Evolutionary conservation across 2,329 filamentous ascomycete species (phyloP).

Genomic region (Penicillium thymicola): DNA sequence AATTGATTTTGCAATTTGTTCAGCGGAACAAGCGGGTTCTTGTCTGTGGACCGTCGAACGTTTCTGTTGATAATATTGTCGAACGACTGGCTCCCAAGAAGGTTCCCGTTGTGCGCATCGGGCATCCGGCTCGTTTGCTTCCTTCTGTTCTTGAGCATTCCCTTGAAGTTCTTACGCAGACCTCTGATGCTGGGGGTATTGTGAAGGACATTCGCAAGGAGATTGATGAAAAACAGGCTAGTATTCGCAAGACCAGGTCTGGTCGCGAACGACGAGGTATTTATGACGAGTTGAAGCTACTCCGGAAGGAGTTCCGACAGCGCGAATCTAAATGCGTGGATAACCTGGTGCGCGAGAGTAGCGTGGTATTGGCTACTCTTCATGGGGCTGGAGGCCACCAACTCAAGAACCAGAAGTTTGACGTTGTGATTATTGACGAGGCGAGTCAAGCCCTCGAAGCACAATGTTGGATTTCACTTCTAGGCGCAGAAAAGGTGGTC

Average conservation of each 20-base stretch:
- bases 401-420: constrained; percentile 74
- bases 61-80: constrained; percentile 97
- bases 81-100: constrained; percentile 83
- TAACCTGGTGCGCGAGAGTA: constrained; percentile 70
- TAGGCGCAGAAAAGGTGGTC: constrained; percentile 76
- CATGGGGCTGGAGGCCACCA: constrained; percentile 89
- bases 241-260: constrained; percentile 79
- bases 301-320: constrained; percentile 84
- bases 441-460: constrained; percentile 93
- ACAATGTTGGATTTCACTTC: constrained; percentile 90
- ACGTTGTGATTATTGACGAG: constrained; percentile 94
- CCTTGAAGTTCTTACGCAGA: constrained; percentile 84
- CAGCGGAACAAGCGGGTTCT: constrained; percentile 70
- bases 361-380: constrained; percentile 86
- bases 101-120: constrained; percentile 81
- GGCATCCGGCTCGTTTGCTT: constrained; percentile 85
- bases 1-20: constrained; percentile 87
- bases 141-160: constrained; percentile 87
- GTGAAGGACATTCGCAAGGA: constrained; percentile 87
- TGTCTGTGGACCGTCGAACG: constrained; percentile 95
- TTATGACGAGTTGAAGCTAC: constrained; percentile 78
- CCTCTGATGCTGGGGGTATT: constrained; percentile 83
- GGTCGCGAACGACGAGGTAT: constrained; percentile 76
- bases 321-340: constrained; percentile 78
- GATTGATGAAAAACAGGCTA: constrained; percentile 88